These are phyloP conservation scores for Leishmania turanica DNA, from an alignment of 208 protist genomes.

Conservation along the genomic window DNA sequence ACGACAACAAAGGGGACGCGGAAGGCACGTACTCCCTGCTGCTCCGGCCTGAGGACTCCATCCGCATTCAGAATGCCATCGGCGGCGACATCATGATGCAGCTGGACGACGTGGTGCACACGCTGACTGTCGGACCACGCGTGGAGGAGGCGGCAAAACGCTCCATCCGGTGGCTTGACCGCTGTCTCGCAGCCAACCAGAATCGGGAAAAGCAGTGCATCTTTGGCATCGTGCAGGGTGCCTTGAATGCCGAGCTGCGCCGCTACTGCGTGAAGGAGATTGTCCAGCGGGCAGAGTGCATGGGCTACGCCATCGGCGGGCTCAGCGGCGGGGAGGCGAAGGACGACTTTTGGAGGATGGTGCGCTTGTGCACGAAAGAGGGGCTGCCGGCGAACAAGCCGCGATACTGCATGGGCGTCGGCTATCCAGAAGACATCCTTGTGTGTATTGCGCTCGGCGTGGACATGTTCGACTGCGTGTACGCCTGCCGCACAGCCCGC, in stretches of 20 bases:
- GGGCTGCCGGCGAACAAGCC: slow-evolving; percentile 93
- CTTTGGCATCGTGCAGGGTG: slow-evolving; percentile 99
- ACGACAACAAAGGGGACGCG: not conserved
- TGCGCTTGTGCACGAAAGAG: slow-evolving; percentile 90
- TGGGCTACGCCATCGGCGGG: slow-evolving; percentile 99
- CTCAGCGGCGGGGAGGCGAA: slow-evolving; percentile 98
- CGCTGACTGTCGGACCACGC: slow-evolving; percentile 83
- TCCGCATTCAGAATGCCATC: slow-evolving; percentile 98
- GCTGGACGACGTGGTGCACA: slow-evolving; percentile 98
- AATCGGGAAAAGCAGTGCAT: slow-evolving; percentile 95
- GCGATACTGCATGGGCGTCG: slow-evolving; percentile 99
- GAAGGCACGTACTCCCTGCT: slow-evolving; percentile 85
- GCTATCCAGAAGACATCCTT: slow-evolving; percentile 98
- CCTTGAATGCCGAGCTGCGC: slow-evolving; percentile 90
- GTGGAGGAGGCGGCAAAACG: slow-evolving; percentile 97
- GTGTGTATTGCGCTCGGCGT: slow-evolving; percentile 98
- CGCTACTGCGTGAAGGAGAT: slow-evolving; percentile 94
- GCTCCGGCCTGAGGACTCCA: slow-evolving; percentile 98
- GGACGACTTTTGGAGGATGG: slow-evolving; percentile 96
- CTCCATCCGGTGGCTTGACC: slow-evolving; percentile 98
- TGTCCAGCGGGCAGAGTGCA: slow-evolving; percentile 89
- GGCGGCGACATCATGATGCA: slow-evolving; percentile 99
- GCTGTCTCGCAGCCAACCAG: slow-evolving; percentile 96
- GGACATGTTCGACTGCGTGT: slow-evolving; percentile 99
- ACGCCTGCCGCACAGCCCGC: slow-evolving; percentile 97